phyloP scores from a whole-genome alignment of 805 yeast species.

The Cyberlindnera euphorbiiphila region DNA sequence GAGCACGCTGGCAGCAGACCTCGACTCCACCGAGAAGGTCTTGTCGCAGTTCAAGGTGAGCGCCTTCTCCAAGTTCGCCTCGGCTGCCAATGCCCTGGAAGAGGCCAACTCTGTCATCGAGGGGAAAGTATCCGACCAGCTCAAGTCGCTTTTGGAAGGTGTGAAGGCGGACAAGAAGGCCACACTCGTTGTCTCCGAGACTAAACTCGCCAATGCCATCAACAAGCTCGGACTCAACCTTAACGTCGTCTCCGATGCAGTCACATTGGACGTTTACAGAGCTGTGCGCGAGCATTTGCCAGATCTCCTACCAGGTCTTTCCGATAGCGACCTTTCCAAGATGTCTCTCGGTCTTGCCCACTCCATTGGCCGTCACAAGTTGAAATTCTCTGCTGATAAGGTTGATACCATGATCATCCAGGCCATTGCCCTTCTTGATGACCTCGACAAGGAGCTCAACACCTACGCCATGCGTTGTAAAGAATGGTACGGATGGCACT shows the following conservation, averaged over 20 bases:
- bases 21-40: conserved; percentile 80
- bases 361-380: conserved; percentile 96
- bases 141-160: conserved; percentile 71
- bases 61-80: conserved; percentile 89
- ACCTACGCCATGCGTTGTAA: conserved; percentile 98
- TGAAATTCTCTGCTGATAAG: conserved; percentile 96
- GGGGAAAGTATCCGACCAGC: conserved; percentile 86
- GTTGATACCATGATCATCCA: conserved; percentile 99
- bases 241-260: conserved; percentile 90
- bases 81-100: conserved; percentile 94
- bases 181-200: conserved; percentile 86
- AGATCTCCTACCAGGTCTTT: conserved; percentile 88
- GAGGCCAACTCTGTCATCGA: conserved; percentile 91
- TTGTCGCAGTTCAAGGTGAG: conserved; percentile 88
- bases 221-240: conserved; percentile 89
- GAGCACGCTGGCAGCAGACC: conserved; percentile 64
- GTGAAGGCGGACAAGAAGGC: conserved; percentile 78
- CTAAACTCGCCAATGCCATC: conserved; percentile 94
- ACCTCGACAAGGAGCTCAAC: conserved; percentile 94
- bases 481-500: conserved; percentile 99
- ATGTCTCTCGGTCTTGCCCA: conserved; percentile 99
- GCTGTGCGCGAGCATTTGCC: conserved; percentile 94
- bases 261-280: conserved; percentile 90
- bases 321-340: conserved; percentile 77
- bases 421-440: conserved; percentile 95